These are phyloP conservation scores for Oidium heveae DNA, from an alignment of 2,329 filamentous ascomycete species.

Conservation along the genomic window DNA sequence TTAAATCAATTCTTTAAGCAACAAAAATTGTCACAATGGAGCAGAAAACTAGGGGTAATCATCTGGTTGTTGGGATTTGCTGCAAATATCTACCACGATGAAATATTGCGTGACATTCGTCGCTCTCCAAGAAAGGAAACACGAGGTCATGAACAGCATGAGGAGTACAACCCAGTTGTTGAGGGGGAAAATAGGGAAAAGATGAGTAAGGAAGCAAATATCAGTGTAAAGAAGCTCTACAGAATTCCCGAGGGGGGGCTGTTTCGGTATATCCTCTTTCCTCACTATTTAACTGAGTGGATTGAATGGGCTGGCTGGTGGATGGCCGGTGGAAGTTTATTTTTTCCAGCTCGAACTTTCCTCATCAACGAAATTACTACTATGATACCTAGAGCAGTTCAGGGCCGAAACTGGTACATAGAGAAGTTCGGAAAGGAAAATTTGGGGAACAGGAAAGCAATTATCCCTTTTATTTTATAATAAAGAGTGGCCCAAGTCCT, in stretches of 20 bases:
- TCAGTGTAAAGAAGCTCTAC: constrained; percentile 51
- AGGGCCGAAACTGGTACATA: constrained; percentile 66
- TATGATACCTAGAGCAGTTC: constrained; percentile 70
- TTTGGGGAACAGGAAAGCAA: constrained; percentile 48
- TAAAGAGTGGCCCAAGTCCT: too few species aligned
- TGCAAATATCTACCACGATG: constrained; percentile 73
- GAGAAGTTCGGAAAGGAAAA: constrained; percentile 69
- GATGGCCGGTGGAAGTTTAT: constrained; percentile 41
- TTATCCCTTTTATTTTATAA: constrained; percentile 27
- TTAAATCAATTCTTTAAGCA: not conserved
- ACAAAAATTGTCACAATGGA: not conserved
- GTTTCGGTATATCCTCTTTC: constrained; percentile 63
- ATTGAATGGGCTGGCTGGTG: constrained; percentile 83
- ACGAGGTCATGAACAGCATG: constrained; percentile 11
- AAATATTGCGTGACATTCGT: constrained; percentile 68
- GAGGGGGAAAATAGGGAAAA: constrained; percentile 19
- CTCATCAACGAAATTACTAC: constrained; percentile 66
- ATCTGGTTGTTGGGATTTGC: constrained; percentile 55
- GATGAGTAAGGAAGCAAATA: constrained; percentile 15
- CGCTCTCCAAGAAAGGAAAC: constrained; percentile 28
- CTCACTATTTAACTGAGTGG: constrained; percentile 95
- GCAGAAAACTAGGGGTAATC: constrained; percentile 29
- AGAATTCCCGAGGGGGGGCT: constrained; percentile 62
- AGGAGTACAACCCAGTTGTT: constrained; percentile 22
- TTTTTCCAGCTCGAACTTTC: constrained; percentile 56